A percentile compares a stretch with the other conserved stretches of the same genome.
These are phyloP conservation scores for Cyberlindnera xylosilytica DNA, from an alignment of 805 yeast genomes.

Conservation along the genomic window DNA sequence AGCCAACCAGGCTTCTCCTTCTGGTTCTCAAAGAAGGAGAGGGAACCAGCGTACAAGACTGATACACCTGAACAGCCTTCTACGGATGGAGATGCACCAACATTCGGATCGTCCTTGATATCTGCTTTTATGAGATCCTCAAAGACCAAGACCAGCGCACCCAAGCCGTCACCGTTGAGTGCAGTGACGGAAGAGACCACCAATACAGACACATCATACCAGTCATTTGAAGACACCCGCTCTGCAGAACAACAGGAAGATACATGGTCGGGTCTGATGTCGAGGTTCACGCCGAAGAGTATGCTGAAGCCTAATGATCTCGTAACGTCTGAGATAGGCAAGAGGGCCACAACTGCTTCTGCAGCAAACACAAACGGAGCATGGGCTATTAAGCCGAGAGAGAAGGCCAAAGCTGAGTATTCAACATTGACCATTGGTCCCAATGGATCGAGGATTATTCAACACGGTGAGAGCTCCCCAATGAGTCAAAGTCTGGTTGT, in stretches of 20 bases:
- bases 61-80: too few relatives aligned
- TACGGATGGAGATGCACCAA: too few relatives aligned
- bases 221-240: conserved; percentile 2
- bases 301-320: background rate
- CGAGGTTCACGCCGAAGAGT: conserved; percentile 3
- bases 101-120: conserved; percentile 2
- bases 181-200: background rate
- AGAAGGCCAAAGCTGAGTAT: conserved; percentile 21
- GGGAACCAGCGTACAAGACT: too few relatives aligned
- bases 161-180: background rate
- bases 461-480: conserved; percentile 26
- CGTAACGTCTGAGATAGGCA: conserved; percentile 7
- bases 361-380: background rate
- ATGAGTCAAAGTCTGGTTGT: conserved; percentile 21
- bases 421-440: conserved; percentile 29
- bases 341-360: background rate
- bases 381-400: conserved; percentile 5
- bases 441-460: conserved; percentile 24
- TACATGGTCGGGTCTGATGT: conserved; percentile 6
- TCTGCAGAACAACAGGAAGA: background rate
- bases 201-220: conserved; percentile 1
- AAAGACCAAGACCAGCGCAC: background rate
- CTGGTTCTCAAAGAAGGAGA: conserved; percentile 13
- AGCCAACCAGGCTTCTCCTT: conserved; percentile 6
- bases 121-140: conserved; percentile 5